Conservation (phyloP, 768 basidiomycete genomes). For the Nidularia pulvinata region DNA sequence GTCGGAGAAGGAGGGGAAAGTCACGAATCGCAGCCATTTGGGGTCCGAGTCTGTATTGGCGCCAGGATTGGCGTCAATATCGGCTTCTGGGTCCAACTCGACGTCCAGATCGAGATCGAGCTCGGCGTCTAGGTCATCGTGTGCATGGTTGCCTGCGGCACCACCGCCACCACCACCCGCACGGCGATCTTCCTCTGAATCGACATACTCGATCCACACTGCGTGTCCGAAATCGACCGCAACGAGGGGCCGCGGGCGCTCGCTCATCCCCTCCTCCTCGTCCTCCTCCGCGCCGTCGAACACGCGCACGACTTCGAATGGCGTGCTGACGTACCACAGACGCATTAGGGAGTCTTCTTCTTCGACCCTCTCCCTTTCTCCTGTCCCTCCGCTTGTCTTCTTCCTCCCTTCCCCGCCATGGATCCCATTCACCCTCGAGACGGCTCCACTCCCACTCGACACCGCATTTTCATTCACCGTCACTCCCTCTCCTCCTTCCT, state of each 20-base stretch:
- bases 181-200: slow-evolving; percentile 21
- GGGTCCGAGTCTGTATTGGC: slow-evolving; percentile 23
- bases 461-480: slow-evolving; percentile 2
- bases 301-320: slow-evolving; percentile 74
- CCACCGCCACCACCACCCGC: no score
- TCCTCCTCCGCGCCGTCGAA: slow-evolving; percentile 45
- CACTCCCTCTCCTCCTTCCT: slow-evolving; percentile 9
- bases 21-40: slow-evolving; percentile 68
- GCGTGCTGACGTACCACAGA: slow-evolving; percentile 69
- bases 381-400: no score
- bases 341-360: slow-evolving; percentile 59
- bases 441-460: no score
- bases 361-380: slow-evolving; percentile 1
- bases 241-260: slow-evolving; percentile 67
- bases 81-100: no score
- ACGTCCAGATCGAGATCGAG: not conserved
- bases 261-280: slow-evolving; percentile 29
- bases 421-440: no score
- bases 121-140: not conserved
- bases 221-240: slow-evolving; percentile 90
- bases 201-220: slow-evolving; percentile 72
- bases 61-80: no score
- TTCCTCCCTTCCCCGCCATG: no score
- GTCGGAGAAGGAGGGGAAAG: slow-evolving; percentile 58
- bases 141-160: not conserved